Evolutionary conservation across 1,139 yeast genomes (phyloP).

Genomic region (Saccharomycopsis phalli): DNA sequence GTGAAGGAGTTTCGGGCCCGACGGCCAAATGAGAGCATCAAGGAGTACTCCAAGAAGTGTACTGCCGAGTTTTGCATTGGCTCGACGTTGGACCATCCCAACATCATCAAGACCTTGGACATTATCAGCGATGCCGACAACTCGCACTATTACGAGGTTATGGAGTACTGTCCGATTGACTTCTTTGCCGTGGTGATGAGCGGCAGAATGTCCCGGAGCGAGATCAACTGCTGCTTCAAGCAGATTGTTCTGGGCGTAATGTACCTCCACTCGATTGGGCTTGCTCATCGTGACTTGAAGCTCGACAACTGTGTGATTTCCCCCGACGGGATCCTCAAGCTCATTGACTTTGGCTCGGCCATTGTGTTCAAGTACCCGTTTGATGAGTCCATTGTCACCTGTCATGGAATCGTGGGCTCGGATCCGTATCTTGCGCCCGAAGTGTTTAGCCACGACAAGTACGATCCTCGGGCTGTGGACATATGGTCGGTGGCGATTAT

Average conservation of each 20-base stretch:
- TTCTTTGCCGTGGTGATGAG: slow-evolving; percentile 73
- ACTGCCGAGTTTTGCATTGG: slow-evolving; percentile 60
- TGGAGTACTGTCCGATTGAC: slow-evolving; percentile 72
- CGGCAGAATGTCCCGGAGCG: slow-evolving; percentile 50
- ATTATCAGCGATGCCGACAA: slow-evolving; percentile 41
- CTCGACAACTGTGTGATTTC: slow-evolving; percentile 71
- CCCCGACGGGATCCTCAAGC: slow-evolving; percentile 49
- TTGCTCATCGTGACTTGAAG: slow-evolving; percentile 72
- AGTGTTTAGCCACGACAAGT: slow-evolving; percentile 40
- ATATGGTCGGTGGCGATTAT: slow-evolving; percentile 76
- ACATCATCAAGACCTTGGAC: slow-evolving; percentile 57
- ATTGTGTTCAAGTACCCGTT: slow-evolving; percentile 45
- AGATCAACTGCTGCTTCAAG: slow-evolving; percentile 58
- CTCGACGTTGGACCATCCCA: slow-evolving; percentile 49
- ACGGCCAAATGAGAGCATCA: slow-evolving; percentile 41
- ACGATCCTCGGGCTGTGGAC: slow-evolving; percentile 67
- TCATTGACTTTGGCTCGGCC: slow-evolving; percentile 75
- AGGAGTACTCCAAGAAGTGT: slow-evolving; percentile 54
- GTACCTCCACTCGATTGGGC: slow-evolving; percentile 56
- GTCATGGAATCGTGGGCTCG: slow-evolving; percentile 70
- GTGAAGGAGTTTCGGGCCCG: slow-evolving; percentile 59
- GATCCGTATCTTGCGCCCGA: slow-evolving; percentile 81
- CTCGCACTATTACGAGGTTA: slow-evolving; percentile 46
- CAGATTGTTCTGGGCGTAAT: slow-evolving; percentile 56
- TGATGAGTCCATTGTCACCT: slow-evolving; percentile 32